Base-by-base conservation (phyloP, 2,329 filamentous ascomycete genomes). In the Colletotrichum shisoi region DNA sequence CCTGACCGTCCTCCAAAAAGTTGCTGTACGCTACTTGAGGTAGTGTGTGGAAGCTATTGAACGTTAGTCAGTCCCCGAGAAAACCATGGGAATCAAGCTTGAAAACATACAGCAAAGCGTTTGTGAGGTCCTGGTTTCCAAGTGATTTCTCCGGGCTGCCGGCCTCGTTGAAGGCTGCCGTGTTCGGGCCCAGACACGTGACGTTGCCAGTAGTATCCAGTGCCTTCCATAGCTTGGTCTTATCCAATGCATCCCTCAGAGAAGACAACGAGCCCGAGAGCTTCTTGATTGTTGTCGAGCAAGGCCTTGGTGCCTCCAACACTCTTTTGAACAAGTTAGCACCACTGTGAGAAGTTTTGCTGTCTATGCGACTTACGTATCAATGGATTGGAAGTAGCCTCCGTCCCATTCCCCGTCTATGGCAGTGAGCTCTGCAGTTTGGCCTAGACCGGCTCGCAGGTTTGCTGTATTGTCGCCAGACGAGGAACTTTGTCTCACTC, bases 141-240 rank as follows among this genome's bases (percentile, higher is more conserved):
- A 72, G 63, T 0, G 19, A 64, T 15, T 62, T 46, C 40, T 73
- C 62, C 0, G 72, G 71, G 11, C 67, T 71, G 11, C 69, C 71
- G 3, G 71, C 72, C 7, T 58, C 49, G 1, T 45, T 40, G 63
- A 72, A 72, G 7, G 69, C 71, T 15, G 39, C 58, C 27, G 67
- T 68, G 45, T 42, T 72, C 12, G 72, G 71, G 1, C 63, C 72
- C 17, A 73, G 68, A 37, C 71, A 73, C 0, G 72, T 73, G 44
- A 73, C 52, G 54, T 73, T 72, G 46, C 57, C 24, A 1, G 57
- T 49, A 27, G 62, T 60, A 58, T 73, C 70, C n/a, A 73, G 65
- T 17, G 68, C 49, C 15, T 53, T 51, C 60, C 67, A 72, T 3
- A 72, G 56, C 4, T 34, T 63, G 1, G 67, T 60, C 31, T 66